Base-by-base conservation (phyloP, 1,139 yeast species). In the Geotrichum citri-aurantii region DNA sequence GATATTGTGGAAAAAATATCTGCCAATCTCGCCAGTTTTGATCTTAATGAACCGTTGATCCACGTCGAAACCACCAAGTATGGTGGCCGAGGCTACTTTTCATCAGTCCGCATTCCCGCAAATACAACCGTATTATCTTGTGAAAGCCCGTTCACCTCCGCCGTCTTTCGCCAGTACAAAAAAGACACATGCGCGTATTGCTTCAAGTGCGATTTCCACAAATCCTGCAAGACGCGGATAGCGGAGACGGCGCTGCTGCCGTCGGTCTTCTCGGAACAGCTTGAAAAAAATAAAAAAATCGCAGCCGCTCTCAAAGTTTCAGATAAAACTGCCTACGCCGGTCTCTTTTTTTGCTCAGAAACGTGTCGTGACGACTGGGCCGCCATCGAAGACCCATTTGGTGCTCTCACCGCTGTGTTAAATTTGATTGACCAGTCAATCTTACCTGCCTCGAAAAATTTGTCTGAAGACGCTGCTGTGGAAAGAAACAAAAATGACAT, bases 21-120 rank as follows among this genome's bases (percentile, higher is more conserved):
- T 6, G 5, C 40, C 40, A 33, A 33, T 5, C 40, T 33, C 12
- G 40, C 40, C 19, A 33, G 12, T n/a, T 33, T 33, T 33, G 40
- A 33, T 33, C 40, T 33, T 2, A 6, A 14, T 11, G n/a, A 33
- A 26, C 21, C 52, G 7, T 47, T 50, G 14, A 56, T 64, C 50
- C 56, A 63, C 24, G 59, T 70, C 27, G 62, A 66, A 27, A 59
- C 58, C 5, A 71, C 74, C 2, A 42, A 63, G 21, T 69, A 70
- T 60, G 75, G 88, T 7, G 88, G 92, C 12, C 75, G 90, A 61
- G 89, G 90, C 1, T 84, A 87, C 63, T 84, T 82, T 68, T 81
- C 88, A 17, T 65, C 64, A 1, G 52, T 56, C 1, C 63, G 67
- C 8, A 79, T 85, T 17, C 73, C 78, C 4, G 65, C 69, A 23